These are phyloP conservation scores for Ophiostoma novo-ulmi DNA, from an alignment of 2,329 filamentous ascomycete genomes.

Conservation along the genomic window DNA sequence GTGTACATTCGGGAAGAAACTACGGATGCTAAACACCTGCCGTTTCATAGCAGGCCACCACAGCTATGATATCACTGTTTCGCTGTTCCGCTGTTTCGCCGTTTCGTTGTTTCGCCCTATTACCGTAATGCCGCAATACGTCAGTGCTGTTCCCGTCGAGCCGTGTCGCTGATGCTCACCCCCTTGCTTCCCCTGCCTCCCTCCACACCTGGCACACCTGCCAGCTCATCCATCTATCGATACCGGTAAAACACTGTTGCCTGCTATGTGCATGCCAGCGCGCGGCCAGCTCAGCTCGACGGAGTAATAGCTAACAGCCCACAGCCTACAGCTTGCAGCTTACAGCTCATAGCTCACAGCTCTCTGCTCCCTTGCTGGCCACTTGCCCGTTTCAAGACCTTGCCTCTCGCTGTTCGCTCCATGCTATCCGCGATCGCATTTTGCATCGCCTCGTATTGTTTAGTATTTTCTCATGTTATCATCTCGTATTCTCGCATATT, in stretches of 20 bases:
- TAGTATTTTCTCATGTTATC: too few relatives aligned
- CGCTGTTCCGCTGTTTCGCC: not conserved
- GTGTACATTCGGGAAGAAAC: too few relatives aligned
- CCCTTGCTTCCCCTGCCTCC: too few relatives aligned
- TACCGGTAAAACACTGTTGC: not conserved
- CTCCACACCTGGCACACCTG: not conserved
- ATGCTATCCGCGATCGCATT: too few relatives aligned
- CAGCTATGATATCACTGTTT: not conserved
- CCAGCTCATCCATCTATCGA: not conserved
- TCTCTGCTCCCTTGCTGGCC: too few relatives aligned
- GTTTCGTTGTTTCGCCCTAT: not conserved
- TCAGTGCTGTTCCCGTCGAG: too few relatives aligned
- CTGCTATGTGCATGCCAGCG: not conserved
- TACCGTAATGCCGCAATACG: too few relatives aligned
- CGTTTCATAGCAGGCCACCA: not conserved
- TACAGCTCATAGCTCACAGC: not conserved
- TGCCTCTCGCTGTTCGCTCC: too few relatives aligned
- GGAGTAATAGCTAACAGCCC: not conserved
- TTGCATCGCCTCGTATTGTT: too few relatives aligned
- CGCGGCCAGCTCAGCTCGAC: not conserved
- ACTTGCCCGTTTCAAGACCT: too few relatives aligned
- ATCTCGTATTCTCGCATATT: too few relatives aligned
- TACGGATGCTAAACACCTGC: not conserved
- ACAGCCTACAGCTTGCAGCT: not conserved
- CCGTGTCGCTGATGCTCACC: not conserved